A percentile compares a stretch with the other conserved stretches of the same genome.
These are phyloP conservation scores for Colletotrichum sp. DNA, from an alignment of 2,329 filamentous ascomycete genomes.

Conservation along the genomic window DNA sequence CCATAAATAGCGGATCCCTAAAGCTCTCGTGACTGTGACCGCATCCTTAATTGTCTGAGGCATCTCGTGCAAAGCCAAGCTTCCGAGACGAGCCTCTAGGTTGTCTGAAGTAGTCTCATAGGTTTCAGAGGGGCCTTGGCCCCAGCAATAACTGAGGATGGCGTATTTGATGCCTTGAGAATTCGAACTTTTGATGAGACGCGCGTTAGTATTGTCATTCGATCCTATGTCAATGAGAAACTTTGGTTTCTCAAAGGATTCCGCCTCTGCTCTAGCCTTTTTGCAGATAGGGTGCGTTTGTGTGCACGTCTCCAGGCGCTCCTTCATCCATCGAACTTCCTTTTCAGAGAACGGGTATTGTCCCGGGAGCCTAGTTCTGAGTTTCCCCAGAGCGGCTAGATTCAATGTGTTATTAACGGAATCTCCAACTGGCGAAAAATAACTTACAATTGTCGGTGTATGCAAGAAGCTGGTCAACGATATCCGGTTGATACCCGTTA, in stretches of 20 bases:
- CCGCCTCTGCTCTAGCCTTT: background rate
- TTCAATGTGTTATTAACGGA: accelerated
- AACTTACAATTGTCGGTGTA: background rate
- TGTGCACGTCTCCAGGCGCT: background rate
- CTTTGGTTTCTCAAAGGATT: background rate
- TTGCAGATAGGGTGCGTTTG: background rate
- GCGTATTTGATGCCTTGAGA: background rate
- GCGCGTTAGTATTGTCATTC: accelerated
- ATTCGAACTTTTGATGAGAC: background rate
- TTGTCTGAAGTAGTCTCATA: background rate
- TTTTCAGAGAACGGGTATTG: background rate
- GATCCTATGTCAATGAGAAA: background rate
- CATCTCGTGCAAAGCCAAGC: accelerated
- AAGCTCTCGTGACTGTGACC: background rate
- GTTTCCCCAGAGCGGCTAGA: accelerated
- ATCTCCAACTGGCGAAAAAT: accelerated
- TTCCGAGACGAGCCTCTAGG: accelerated
- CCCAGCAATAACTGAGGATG: background rate
- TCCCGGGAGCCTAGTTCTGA: background rate
- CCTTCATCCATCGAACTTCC: background rate
- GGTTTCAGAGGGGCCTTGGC: background rate
- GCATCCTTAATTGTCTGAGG: background rate
- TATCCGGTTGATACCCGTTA: too few relatives aligned
- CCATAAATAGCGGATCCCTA: background rate
- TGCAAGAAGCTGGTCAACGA: background rate